These are phyloP conservation scores for Yarrowia osloensis DNA, from an alignment of 805 yeast species.

Conservation along the genomic window DNA sequence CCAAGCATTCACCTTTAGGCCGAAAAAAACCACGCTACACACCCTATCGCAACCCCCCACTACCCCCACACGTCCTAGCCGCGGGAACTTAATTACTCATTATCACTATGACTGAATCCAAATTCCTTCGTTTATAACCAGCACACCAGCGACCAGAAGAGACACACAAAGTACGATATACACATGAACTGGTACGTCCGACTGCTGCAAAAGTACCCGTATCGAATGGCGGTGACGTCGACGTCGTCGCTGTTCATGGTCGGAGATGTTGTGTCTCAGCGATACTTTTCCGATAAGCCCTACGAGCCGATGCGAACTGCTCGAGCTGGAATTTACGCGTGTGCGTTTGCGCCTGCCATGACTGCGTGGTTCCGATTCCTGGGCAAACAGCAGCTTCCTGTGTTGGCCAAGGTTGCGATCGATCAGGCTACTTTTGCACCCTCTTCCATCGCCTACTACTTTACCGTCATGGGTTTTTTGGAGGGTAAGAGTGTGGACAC, in stretches of 20 bases:
- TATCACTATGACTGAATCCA: neutral
- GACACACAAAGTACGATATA: neutral
- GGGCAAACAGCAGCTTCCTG: conserved; percentile 45
- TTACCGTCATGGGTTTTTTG: conserved; percentile 62
- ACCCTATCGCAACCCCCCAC: too few species aligned
- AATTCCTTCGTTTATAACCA: neutral
- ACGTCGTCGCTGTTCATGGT: conserved; percentile 25
- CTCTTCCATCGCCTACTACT: conserved; percentile 68
- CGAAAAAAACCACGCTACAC: neutral
- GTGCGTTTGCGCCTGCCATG: conserved; percentile 74
- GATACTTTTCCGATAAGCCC: neutral
- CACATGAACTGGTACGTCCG: conserved; percentile 29
- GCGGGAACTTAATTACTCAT: conserved; percentile 18
- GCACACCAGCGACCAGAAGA: neutral
- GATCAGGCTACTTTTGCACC: conserved; percentile 85
- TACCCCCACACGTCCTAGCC: conserved; percentile 6
- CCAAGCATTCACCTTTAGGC: too few species aligned
- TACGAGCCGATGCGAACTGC: conserved; percentile 60
- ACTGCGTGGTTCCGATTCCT: conserved; percentile 67
- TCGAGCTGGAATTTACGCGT: conserved; percentile 71
- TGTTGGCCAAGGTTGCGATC: conserved; percentile 53
- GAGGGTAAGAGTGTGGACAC: conserved; percentile 53
- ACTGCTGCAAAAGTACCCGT: conserved; percentile 26
- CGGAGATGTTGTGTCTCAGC: conserved; percentile 26
- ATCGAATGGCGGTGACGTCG: conserved; percentile 27